phyloP scores from a whole-genome alignment of 352 stramenopile genomes.

The Phytophthora citrophthora region DNA sequence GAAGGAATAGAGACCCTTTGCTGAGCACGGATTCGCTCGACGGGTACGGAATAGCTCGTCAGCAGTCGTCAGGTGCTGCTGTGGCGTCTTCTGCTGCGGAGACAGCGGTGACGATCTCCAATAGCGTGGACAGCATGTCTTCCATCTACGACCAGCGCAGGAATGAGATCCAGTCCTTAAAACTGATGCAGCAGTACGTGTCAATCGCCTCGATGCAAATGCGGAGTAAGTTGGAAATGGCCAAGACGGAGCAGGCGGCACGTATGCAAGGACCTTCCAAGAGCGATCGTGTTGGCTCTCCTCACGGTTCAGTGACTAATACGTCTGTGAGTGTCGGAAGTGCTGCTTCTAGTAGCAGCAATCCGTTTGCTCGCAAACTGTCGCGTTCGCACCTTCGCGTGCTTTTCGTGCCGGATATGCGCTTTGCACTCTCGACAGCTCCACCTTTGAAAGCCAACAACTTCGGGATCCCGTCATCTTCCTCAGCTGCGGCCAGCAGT shows the following conservation, averaged over 20 bases:
- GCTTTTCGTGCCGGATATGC: conserved; percentile 71
- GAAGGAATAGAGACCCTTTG: conserved; percentile 51
- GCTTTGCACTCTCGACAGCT: conserved; percentile 62
- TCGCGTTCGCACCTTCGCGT: conserved; percentile 64
- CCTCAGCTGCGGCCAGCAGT: conserved; percentile 15
- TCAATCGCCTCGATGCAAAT: conserved; percentile 90
- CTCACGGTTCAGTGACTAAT: conserved; percentile 30
- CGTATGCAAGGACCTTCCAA: conserved; percentile 63
- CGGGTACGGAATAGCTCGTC: conserved; percentile 47
- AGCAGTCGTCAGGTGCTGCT: conserved; percentile 38
- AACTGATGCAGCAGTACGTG: conserved; percentile 90
- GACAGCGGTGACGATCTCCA: conserved; percentile 33
- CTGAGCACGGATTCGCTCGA: conserved; percentile 78
- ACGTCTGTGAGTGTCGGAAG: conserved; percentile 36
- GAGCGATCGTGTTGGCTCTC: conserved; percentile 35
- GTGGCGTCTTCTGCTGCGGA: conserved; percentile 32
- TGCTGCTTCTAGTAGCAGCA: conserved; percentile 32
- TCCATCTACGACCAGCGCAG: conserved; percentile 71
- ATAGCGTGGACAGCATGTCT: conserved; percentile 24
- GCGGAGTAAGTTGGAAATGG: conserved; percentile 88
- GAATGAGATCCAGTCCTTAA: conserved; percentile 80
- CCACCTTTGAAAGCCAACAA: conserved; percentile 54
- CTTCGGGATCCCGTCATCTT: conserved; percentile 42
- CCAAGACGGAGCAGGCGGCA: conserved; percentile 78
- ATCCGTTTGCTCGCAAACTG: conserved; percentile 63